phyloP scores from a whole-genome alignment of 2,329 filamentous ascomycete genomes.

The Reticulascus tulasneorum region DNA sequence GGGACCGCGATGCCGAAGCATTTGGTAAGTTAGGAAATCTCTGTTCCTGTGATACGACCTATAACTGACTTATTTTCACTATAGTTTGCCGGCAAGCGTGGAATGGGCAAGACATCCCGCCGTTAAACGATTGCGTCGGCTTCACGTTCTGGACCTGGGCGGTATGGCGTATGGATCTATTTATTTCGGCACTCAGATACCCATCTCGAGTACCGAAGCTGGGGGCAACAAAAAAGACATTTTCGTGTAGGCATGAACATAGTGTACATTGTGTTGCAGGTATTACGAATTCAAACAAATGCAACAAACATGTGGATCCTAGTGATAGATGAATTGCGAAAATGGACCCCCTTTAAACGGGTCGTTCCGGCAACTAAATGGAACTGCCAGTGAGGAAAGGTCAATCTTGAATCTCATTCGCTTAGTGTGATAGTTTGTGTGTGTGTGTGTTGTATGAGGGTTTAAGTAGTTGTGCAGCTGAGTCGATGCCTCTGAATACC shows the following conservation, averaged over 20 bases:
- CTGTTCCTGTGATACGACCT: constrained; percentile 1
- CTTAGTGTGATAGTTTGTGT: too few relatives aligned
- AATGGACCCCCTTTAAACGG: too few relatives aligned
- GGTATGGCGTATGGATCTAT: constrained; percentile 6
- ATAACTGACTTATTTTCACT: constrained; percentile 24
- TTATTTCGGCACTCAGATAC: too few relatives aligned
- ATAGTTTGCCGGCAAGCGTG: constrained; percentile 84
- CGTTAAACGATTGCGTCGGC: constrained; percentile 42
- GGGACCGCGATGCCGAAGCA: constrained; percentile 82
- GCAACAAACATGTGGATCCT: too few relatives aligned
- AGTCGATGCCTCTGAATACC: too few relatives aligned
- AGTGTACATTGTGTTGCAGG: background rate
- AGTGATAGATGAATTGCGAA: too few relatives aligned
- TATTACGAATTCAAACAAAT: background rate
- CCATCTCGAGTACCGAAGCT: too few relatives aligned
- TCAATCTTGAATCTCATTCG: too few relatives aligned
- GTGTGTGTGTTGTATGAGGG: too few relatives aligned
- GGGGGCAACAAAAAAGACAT: constrained; percentile 2
- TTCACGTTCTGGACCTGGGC: constrained; percentile 1
- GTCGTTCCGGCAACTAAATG: too few relatives aligned
- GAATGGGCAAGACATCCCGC: constrained; percentile 81
- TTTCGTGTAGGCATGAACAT: constrained; percentile 5
- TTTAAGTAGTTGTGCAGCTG: too few relatives aligned
- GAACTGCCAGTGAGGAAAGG: too few relatives aligned
- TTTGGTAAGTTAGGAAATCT: constrained; percentile 60